Base-by-base conservation (phyloP, 768 basidiomycete species). In the Brasilioporus rufonigricans region DNA sequence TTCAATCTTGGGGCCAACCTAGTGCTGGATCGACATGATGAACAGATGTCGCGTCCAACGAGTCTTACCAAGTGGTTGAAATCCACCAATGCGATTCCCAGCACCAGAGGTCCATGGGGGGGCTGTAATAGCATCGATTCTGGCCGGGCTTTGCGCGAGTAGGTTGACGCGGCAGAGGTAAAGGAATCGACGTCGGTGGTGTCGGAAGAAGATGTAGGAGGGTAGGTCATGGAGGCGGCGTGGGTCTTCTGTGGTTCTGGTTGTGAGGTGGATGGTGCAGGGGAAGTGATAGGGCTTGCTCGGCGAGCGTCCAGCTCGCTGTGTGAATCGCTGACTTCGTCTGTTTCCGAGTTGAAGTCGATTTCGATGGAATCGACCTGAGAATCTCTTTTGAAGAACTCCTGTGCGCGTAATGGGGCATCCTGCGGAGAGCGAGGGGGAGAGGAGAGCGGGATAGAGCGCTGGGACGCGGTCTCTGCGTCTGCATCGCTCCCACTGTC, bases 1-100 rank as follows among this genome's bases (percentile, higher is more conserved):
- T 63, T 99, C 94, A 52, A 98, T 89, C 45, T 83, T 86, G 19
- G 97, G 97, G 1, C 97, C 97, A 45, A 98, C 87, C 87, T 95
- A 69, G 41, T 47, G 35, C 44, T 38, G 47, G 40, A 35, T 64
- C 36, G 56, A 60, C 52, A 50, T 48, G 53, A 58, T 59, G 43
- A 62, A 44, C 55, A 26, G 32, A 23, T 32, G 36, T 16, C 39
- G 39, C 47, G 39, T 56, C 39, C 38, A 49, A 46, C n/a, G 31
- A 43, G 21, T 24, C 81, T 64, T 67, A 93, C 94, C 66, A 94
- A 72, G 73, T 97, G 94, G 69, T 97, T 94, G 68, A 97, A 97
- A 67, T 97, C 94, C 32, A 97, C 86, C n/a, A 97, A 74, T 3
- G 91, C 93, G 50, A 96, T 86, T 5, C 94, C 94, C 5, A 95